Conservation (phyloP, 305 asterid genomes). For the Petunia hybrid region DNA sequence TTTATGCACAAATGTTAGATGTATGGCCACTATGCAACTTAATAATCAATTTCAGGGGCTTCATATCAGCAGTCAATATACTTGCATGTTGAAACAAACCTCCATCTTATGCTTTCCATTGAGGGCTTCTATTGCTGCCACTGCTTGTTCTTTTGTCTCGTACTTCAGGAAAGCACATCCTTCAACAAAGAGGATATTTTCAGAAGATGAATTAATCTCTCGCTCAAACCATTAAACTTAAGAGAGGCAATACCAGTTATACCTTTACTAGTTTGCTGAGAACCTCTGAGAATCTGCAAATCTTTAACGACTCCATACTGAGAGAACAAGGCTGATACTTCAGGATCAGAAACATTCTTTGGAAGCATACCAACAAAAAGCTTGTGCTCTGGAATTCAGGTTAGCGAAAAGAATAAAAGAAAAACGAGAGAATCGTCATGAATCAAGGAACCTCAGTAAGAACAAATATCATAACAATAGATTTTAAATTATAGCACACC, state of each 20-base stretch:
- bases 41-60: conserved; percentile 29
- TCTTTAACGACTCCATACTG: conserved; percentile 82
- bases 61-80: conserved; percentile 23
- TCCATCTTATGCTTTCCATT: conserved; percentile 84
- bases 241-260: conserved; percentile 25
- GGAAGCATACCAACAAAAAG: conserved; percentile 98
- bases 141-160: conserved; percentile 87
- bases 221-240: background rate
- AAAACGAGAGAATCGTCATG: background rate
- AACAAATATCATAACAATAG: conserved; percentile 33
- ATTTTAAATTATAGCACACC: conserved; percentile 56
- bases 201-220: background rate
- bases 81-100: conserved; percentile 48
- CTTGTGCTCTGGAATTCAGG: conserved; percentile 74
- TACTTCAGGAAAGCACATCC: conserved; percentile 96
- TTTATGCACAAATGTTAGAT: conserved; percentile 5
- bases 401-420: conserved; percentile 25
- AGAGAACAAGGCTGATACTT: conserved; percentile 81
- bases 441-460: conserved; percentile 28
- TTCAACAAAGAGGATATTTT: conserved; percentile 35
- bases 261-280: conserved; percentile 89
- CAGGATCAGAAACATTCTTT: conserved; percentile 81
- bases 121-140: conserved; percentile 88
- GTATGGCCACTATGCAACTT: conserved; percentile 9
- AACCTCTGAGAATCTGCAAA: conserved; percentile 88